Percentiles rank a stretch among this genome's conserved stretches.
These are phyloP conservation scores for Chalciporus pseudorubinellus DNA, from an alignment of 768 basidiomycete species.

Conservation along the genomic window DNA sequence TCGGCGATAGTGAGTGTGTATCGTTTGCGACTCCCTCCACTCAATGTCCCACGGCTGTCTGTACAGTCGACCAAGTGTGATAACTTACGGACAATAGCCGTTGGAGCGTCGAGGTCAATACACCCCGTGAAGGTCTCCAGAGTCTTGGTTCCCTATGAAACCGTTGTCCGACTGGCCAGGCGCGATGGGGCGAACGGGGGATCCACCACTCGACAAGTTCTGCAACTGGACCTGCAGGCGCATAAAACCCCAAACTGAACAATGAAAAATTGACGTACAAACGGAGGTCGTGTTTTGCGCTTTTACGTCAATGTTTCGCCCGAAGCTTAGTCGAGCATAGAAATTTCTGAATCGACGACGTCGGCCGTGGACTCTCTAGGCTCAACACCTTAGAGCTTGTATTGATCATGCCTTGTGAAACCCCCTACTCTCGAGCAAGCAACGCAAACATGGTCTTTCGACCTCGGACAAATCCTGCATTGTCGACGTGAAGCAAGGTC, in stretches of 20 bases:
- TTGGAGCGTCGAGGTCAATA: neutral
- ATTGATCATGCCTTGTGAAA: constrained; percentile 13
- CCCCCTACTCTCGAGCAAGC: constrained; percentile 13
- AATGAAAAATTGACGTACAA: neutral
- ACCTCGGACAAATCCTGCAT: neutral
- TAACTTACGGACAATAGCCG: neutral
- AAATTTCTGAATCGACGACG: neutral
- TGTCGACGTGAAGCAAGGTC: constrained; percentile 34
- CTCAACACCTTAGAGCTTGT: neutral
- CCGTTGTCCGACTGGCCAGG: neutral
- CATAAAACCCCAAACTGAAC: no score
- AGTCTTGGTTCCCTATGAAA: no score
- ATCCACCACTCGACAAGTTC: neutral
- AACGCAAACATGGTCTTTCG: neutral
- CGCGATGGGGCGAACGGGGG: no score
- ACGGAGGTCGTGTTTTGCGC: neutral
- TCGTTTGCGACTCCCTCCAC: neutral
- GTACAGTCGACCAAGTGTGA: neutral
- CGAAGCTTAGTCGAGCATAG: neutral
- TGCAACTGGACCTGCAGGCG: neutral
- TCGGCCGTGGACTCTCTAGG: neutral
- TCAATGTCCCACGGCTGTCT: neutral
- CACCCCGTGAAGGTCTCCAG: neutral
- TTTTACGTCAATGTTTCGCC: neutral
- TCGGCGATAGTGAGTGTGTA: neutral